Base-by-base conservation (phyloP, 345 rosid genomes). In the Melaleuca alternifolia region DNA sequence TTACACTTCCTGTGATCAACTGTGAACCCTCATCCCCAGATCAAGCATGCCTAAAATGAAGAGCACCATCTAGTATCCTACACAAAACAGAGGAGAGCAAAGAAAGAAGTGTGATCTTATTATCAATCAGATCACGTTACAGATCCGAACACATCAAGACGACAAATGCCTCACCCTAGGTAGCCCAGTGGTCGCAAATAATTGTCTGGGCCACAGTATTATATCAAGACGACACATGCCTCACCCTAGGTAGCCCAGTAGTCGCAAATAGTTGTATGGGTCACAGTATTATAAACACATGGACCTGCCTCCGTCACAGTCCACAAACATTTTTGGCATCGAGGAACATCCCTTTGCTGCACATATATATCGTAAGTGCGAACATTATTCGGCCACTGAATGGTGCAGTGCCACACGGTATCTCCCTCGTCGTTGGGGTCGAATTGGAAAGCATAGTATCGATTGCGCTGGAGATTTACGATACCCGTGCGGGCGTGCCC, bases 401-500 rank as follows among this genome's bases (percentile, higher is more conserved):
- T n/a, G 71, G 9, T 59, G 37, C 71, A 59, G 33, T 0, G 4
- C 6, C 0, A 59, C n/a, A 13, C 9, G n/a, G 71, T 6, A 14
- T 59, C 0, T n/a, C 0, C 71, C 7, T 14, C 15, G 33, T 13
- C 0, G 71, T 4, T 0, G 4, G 33, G 18, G n/a, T 2, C 2
- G 30, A 59, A 59, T 30, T 0, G 37, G 71, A 59, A n/a, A 0
- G 16, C 5, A 33, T n/a, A 59, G 14, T 12, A 12, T 12, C n/a
- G 16, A 59, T n/a, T n/a, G 1, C 14, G 71, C 33, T 0, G 71
- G 18, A 59, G 37, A 0, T 9, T 12, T 59, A 2, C 33, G 7
- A 0, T 1, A 16, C 33, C 71, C 0, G 3, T 11, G 37, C 10
- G 18, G 8, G 0, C 0, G 16, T 0, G 0, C 71, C 11, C n/a